Conservation (phyloP, 2,329 filamentous ascomycete genomes). For the Leptographium procerum region DNA sequence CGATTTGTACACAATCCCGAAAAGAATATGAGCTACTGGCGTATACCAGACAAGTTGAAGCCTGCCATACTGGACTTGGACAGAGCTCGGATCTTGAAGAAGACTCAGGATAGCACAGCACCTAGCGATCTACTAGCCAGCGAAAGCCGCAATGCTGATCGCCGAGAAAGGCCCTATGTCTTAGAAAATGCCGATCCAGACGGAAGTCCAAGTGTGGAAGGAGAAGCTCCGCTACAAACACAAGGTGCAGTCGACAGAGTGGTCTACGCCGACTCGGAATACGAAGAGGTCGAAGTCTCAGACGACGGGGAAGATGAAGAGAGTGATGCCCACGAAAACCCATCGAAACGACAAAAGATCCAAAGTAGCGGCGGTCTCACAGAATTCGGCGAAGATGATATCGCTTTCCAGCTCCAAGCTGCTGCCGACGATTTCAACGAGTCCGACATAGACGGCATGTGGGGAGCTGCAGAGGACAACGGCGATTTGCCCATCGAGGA, state of each 20-base stretch:
- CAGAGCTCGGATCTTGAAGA: conserved; percentile 54
- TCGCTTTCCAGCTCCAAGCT: conserved; percentile 78
- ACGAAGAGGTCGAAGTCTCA: conserved; percentile 66
- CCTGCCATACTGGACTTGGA: conserved; percentile 65
- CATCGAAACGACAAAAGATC: conserved; percentile 37
- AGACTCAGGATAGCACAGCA: conserved; percentile 27
- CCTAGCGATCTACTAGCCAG: not conserved
- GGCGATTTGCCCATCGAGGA: conserved; percentile 81
- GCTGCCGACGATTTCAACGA: conserved; percentile 55
- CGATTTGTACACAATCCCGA: conserved; percentile 82
- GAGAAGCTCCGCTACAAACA: conserved; percentile 5
- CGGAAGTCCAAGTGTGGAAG: not conserved
- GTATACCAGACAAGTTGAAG: conserved; percentile 79
- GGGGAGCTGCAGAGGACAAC: conserved; percentile 78
- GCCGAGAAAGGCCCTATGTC: not conserved
- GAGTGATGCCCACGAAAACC: conserved; percentile 39
- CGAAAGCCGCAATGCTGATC: not conserved
- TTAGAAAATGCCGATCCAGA: not conserved
- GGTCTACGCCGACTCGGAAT: conserved; percentile 27
- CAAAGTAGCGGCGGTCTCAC: conserved; percentile 39
- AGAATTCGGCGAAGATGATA: conserved; percentile 90
- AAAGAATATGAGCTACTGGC: conserved; percentile 89
- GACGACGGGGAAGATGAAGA: conserved; percentile 48
- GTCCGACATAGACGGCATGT: conserved; percentile 26
- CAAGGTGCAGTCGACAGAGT: conserved; percentile 17